Evolutionary conservation across 768 basidiomycete genomes (phyloP), one percentile per base, ranked within the genome.

Genomic region (Plicaturopsis crispa): DNA sequence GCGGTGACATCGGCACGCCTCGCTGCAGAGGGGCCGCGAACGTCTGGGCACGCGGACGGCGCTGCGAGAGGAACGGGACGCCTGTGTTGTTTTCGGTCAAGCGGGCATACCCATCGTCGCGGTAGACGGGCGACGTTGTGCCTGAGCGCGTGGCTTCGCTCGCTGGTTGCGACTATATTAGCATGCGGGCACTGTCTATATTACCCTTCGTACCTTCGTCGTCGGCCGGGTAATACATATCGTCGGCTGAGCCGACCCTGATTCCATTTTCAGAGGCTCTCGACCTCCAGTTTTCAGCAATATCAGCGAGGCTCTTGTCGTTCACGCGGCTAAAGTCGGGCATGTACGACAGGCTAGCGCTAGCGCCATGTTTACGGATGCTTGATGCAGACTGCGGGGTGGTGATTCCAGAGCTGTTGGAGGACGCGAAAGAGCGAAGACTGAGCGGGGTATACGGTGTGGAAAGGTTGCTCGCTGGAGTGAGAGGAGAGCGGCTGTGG

Each of bases 371-470:
- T 8, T 14, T 14, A 8, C 26, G 10, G 26, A 14, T 28, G 26
- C 26, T 28, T 49, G 40, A 62, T 51, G 31, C 70, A 70, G 34
- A 69, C 74, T 4, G 82, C 82, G 3, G 83, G 3, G 67, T 64
- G 5, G 74, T 75, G 4, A 63, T 62, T 32, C 46, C 54, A 4
- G 60, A 61, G 20, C 70, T 65, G 45, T 69, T 73, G 23, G 75
- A 66, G 33, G 71, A 69, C 28, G 72, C 62, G 44, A 73, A 68
- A 5, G 81, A 84, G 46, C 75, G 75, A 31, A 81, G 66, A 50
- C 80, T 82, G 51, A 80, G 66, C 21, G 82, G 80, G 3, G 80
- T 82, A 56, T 80, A 82, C 6, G 81, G 79, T 14, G 80, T 79
- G n/a, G n/a, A n/a, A n/a, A n/a, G n/a, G n/a, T n/a, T n/a, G n/a